Base-by-base conservation (phyloP, 2,329 filamentous ascomycete species). In the Paracorniculantispora psalliotae region DNA sequence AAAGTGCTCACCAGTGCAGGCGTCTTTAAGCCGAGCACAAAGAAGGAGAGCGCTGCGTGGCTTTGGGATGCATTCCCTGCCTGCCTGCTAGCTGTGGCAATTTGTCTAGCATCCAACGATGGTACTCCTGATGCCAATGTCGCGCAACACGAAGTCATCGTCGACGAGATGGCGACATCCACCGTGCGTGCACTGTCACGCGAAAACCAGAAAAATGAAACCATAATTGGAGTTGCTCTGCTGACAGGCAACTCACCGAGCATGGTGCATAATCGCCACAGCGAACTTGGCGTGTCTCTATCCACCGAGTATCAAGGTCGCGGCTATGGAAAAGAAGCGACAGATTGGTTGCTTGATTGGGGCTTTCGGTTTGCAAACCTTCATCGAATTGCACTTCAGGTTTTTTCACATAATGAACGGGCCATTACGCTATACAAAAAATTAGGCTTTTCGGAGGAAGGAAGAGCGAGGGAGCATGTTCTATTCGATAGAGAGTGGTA, bases 241-340 rank as follows among this genome's bases (percentile, higher is more conserved):
- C 48, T 51, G 17, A 25, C 33, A 35, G 9, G 25, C 6, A 8
- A 5, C 4, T 21, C 26, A 6, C 9, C n/a, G 6, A 7, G 33
- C 8, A 6, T 8, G 25, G 9, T n/a, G 26, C 25, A 51, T 19
- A 21, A 19, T 15, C 48, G 48, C 26, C 4, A 13, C 48, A 21
- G 46, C 19, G 49, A 57, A 15, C 65, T 78, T 17, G 72, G 68
- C 17, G 65, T 77, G 43, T 66, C 66, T 26, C 68, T 78, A 43
- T 59, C 71, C 2, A 62, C 66, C 0, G 33, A 52, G 5, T 70
- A 71, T 60, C 73, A 77, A 54, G 67, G 69, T 7, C 61, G 68
- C 26, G 75, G 77, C 0, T 79, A 79, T 59, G 77, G 77, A 8
- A 63, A 63, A 28, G 77, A 79, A 63, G 73, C 75, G 4, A 75